Base-by-base conservation (phyloP, 306 rosid genomes). In the Pachyrhizus erosus region DNA sequence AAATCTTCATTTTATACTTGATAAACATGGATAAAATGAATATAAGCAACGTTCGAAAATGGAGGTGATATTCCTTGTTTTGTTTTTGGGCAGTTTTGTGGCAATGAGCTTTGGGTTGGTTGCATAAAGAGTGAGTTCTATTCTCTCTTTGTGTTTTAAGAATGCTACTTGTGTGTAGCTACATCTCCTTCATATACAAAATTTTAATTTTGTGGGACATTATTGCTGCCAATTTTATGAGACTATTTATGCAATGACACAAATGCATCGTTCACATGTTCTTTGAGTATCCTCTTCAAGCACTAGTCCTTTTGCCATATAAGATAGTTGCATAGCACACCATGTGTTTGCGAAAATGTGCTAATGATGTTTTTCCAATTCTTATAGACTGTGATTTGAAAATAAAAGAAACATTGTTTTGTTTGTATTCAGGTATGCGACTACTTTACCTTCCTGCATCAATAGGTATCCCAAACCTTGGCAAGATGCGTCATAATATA, bases 261-360 rank as follows among this genome's bases (percentile, higher is more conserved):
- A 4, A 7, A 34, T 34, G 39, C 4, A 34, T 40, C 7, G 26
- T 39, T 40, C 43, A 10, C 21, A 2, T 12, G 9, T 23, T 68
- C 3, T 73, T 5, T 9, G n/a, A n/a, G 6, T 51, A 51, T 74
- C 52, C n/a, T 39, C 17, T 26, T 13, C 18, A n/a, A 40, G 2
- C 11, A 18, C 24, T 55, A 9, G 0, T 24, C 1, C 46, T 2
- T 65, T 27, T 29, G 45, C 5, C 14, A 3, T 34, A 3, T 33
- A 65, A 10, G 61, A 55, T 33, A 42, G 27, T n/a, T 42, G 49
- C 39, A 40, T 69, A 2, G 87, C 85, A 71, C 83, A 49, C 85
- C 85, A 84, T 8, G 51, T 87, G 89, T 87, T 80, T 87, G 87
- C 3, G 33, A 45, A 80, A 86, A 71, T 11, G 13, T 39, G 40